These are phyloP conservation scores for Neurospora tetraspora DNA, from an alignment of 495 filamentous ascomycete species.

Conservation along the genomic window DNA sequence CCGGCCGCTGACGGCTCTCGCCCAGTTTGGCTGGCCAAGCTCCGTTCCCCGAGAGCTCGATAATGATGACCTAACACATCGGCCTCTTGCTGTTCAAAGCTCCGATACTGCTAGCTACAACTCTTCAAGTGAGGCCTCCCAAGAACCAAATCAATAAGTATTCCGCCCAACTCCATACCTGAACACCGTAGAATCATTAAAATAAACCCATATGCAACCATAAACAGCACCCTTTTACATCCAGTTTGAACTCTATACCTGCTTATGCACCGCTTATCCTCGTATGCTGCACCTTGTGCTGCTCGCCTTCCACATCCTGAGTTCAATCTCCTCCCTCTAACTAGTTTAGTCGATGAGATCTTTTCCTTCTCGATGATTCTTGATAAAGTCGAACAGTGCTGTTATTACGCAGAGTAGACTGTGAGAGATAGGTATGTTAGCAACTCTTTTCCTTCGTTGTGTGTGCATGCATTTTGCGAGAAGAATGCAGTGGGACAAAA, in stretches of 20 bases:
- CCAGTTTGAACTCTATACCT: not conserved
- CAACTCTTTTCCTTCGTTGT: not conserved
- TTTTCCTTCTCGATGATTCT: slow-evolving; percentile 20
- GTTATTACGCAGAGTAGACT: slow-evolving; percentile 14
- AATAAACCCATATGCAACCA: not conserved
- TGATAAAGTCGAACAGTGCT: slow-evolving; percentile 17
- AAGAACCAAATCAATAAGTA: not conserved
- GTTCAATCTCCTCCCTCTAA: not conserved
- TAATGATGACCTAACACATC: not conserved
- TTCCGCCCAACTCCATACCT: not conserved
- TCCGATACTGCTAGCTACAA: not conserved
- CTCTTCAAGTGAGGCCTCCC: not conserved
- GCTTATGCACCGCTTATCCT: not conserved
- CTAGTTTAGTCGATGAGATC: slow-evolving; percentile 17
- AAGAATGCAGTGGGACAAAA: not conserved
- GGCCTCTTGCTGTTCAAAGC: not conserved
- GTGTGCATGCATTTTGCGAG: not conserved
- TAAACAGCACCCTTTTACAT: not conserved
- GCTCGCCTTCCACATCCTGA: not conserved
- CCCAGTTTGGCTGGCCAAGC: not conserved
- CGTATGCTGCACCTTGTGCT: not conserved
- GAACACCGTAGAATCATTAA: not conserved
- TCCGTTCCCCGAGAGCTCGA: not conserved
- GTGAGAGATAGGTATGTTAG: not conserved
- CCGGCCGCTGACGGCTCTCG: not conserved